These are phyloP conservation scores for Protomyces inundatus DNA, from an alignment of 1,139 yeast species.

Conservation along the genomic window DNA sequence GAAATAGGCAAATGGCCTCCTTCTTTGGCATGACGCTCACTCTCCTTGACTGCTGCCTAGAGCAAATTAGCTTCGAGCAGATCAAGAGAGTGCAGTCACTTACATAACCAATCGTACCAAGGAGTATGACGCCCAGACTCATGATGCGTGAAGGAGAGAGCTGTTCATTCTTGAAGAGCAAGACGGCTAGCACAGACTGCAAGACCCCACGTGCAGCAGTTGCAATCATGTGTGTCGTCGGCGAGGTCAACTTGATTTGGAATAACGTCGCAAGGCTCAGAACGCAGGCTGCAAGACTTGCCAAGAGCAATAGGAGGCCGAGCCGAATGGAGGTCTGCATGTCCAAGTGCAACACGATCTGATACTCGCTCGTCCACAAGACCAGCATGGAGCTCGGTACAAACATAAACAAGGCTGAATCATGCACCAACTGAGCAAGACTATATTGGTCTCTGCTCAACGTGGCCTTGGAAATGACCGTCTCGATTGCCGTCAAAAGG, in stretches of 20 bases:
- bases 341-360: background rate
- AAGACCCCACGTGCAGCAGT: conserved; percentile 10
- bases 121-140: conserved; percentile 6
- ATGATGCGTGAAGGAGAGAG: background rate
- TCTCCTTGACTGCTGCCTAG: too few relatives aligned
- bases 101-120: conserved; percentile 3
- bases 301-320: background rate
- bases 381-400: background rate
- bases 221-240: conserved; percentile 23
- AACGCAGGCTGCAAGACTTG: background rate
- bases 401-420: background rate
- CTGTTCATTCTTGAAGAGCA: conserved; percentile 1
- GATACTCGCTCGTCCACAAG: background rate
- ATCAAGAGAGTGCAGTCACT: background rate
- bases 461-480: conserved; percentile 7
- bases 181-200: conserved; percentile 12
- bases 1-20: too few relatives aligned
- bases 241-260: conserved; percentile 18
- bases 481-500: conserved; percentile 13
- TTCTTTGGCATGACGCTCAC: too few relatives aligned
- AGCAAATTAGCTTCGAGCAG: too few relatives aligned
- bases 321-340: background rate
- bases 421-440: background rate
- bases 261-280: conserved; percentile 17
- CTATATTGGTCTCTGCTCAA: background rate